Percentiles rank a stretch among this genome's conserved stretches.
Evolutionary conservation across 257 asterid genomes (phyloP).

Genomic region (Scutellaria minor): DNA sequence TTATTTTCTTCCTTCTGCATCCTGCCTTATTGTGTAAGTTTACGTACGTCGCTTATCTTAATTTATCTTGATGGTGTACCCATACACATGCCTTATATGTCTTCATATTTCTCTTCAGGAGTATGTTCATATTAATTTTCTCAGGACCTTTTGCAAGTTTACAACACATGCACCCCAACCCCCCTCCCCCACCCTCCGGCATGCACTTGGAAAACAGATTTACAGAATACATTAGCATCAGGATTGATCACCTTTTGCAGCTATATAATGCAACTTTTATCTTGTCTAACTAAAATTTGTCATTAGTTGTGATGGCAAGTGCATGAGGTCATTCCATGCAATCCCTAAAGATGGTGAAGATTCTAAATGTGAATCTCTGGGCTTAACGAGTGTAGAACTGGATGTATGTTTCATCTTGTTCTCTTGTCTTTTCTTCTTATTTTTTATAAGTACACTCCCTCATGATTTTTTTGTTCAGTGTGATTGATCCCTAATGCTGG

Average conservation of each 20-base stretch:
- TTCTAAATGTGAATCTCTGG: slow-evolving; percentile 67
- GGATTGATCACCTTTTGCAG: neutral
- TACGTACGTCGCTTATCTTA: neutral
- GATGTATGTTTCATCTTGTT: slow-evolving; percentile 48
- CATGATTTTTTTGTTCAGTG: slow-evolving; percentile 25
- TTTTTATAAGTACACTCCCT: slow-evolving; percentile 10
- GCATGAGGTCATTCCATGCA: slow-evolving; percentile 91
- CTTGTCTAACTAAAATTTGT: slow-evolving; percentile 7
- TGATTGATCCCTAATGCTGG: slow-evolving; percentile 28
- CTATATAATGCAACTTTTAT: slow-evolving; percentile 12
- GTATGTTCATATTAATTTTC: too few relatives aligned
- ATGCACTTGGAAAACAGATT: neutral
- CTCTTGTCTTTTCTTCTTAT: slow-evolving; percentile 7
- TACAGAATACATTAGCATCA: neutral
- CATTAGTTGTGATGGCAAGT: slow-evolving; percentile 84
- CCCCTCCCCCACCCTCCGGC: neutral
- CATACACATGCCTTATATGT: neutral
- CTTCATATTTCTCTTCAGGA: neutral
- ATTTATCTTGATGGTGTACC: slow-evolving; percentile 14
- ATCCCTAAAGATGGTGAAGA: slow-evolving; percentile 63
- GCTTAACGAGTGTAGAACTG: slow-evolving; percentile 53
- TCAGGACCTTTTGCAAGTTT: slow-evolving; percentile 1
- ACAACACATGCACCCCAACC: neutral
- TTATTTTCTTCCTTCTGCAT: neutral
- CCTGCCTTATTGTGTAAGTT: neutral